Evolutionary conservation across 2,329 filamentous ascomycete species (phyloP).

Genomic region (Trematosphaeria pertusa): DNA sequence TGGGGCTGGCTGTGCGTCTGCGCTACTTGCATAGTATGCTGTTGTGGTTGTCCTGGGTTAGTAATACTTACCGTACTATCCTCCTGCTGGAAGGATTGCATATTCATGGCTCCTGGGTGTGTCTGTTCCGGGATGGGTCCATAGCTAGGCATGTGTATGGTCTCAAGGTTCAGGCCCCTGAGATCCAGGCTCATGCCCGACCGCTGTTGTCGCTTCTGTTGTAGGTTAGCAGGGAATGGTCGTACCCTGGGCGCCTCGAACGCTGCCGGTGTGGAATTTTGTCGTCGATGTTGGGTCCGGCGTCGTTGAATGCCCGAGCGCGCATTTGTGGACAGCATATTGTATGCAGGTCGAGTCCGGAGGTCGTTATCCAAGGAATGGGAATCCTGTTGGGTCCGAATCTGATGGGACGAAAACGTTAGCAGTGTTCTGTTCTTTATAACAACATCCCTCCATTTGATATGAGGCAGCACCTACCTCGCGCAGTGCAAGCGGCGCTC

Average conservation of each 20-base stretch:
- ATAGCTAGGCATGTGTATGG: constrained; percentile 32
- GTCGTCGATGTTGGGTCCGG: constrained; percentile 80
- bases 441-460: not conserved
- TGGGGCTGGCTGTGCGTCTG: constrained; percentile 85
- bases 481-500: constrained; percentile 81
- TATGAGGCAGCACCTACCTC: constrained; percentile 64
- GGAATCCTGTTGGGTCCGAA: constrained; percentile 48
- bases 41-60: constrained; percentile 67
- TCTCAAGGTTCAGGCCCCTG: constrained; percentile 63
- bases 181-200: constrained; percentile 85
- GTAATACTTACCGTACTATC: constrained; percentile 62
- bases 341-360: constrained; percentile 75
- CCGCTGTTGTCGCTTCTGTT: constrained; percentile 66
- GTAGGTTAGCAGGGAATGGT: constrained; percentile 67
- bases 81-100: constrained; percentile 54
- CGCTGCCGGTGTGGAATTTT: constrained; percentile 82
- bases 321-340: constrained; percentile 79
- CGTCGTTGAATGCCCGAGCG: constrained; percentile 75
- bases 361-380: constrained; percentile 50
- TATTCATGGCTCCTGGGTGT: constrained; percentile 33
- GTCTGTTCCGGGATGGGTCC: constrained; percentile 52
- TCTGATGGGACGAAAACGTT: constrained; percentile 31
- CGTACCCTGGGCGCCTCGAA: constrained; percentile 77
- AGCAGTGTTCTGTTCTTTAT: not conserved
- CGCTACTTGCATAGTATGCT: constrained; percentile 88